Conservation (phyloP, 2,329 filamentous ascomycete genomes). For the Cordyceps fumosorosea region DNA sequence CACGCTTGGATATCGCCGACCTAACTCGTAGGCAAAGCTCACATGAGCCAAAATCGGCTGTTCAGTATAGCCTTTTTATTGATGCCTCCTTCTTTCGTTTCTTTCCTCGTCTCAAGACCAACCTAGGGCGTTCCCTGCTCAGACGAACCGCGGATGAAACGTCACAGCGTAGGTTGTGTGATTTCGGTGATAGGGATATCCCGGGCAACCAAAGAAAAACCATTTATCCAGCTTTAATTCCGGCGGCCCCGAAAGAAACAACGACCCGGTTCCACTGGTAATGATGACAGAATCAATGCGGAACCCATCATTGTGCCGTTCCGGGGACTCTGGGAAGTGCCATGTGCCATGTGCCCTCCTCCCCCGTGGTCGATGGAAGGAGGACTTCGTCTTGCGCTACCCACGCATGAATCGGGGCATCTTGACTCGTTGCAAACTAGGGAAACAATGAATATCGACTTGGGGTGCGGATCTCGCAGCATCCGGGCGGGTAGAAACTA, state of each 20-base stretch:
- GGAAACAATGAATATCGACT: background rate
- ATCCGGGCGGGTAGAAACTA: background rate
- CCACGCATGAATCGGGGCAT: background rate
- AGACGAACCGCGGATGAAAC: background rate
- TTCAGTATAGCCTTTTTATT: background rate
- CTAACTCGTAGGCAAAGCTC: background rate
- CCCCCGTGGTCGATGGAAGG: background rate
- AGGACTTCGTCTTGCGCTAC: background rate
- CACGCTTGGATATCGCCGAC: background rate
- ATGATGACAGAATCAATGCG: background rate
- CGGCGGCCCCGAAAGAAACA: background rate
- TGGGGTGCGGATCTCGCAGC: slow-evolving; percentile 7
- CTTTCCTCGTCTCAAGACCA: background rate
- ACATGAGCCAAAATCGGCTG: background rate
- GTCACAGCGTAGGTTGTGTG: slow-evolving; percentile 1
- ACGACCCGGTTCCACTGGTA: background rate
- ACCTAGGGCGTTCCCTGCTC: background rate
- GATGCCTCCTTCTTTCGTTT: background rate
- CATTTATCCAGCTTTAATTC: background rate
- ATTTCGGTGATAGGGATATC: background rate
- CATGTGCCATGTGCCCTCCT: too few relatives aligned
- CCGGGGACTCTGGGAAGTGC: background rate
- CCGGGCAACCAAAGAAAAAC: background rate
- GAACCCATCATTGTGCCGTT: background rate
- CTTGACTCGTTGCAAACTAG: background rate